phyloP scores from a whole-genome alignment of 352 stramenopile species.

The Globisporangium takayamanum region DNA sequence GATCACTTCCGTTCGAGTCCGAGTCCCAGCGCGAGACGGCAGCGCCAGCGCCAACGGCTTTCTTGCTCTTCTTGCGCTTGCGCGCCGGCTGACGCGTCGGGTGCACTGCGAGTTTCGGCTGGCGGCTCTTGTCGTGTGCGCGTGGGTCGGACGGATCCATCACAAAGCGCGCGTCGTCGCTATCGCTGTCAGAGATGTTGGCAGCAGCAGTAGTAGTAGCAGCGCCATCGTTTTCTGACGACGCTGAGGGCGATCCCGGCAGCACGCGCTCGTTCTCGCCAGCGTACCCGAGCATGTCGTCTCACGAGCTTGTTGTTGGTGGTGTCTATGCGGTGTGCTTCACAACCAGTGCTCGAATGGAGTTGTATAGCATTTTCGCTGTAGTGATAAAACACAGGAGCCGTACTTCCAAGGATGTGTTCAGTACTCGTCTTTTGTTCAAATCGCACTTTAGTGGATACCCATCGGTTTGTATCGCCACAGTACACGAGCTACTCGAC shows the following conservation, averaged over 20 bases:
- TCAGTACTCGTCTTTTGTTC: too few species aligned
- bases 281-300: conserved; percentile 27
- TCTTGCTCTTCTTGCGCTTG: conserved; percentile 18
- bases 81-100: conserved; percentile 17
- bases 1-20: conserved; percentile 17
- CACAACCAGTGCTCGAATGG: conserved; percentile 5
- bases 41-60: conserved; percentile 1
- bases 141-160: conserved; percentile 76
- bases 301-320: not conserved
- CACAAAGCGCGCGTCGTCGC: conserved; percentile 40
- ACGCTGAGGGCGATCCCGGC: conserved; percentile 21
- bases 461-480: not conserved
- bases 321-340: not conserved
- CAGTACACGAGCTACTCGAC: not conserved
- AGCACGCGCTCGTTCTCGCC: conserved; percentile 23
- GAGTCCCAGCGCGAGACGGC: conserved; percentile 52
- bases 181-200: conserved; percentile 21
- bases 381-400: too few species aligned
- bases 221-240: conserved; percentile 17
- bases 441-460: conserved; percentile 8
- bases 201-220: not conserved
- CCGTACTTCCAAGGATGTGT: too few species aligned
- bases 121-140: conserved; percentile 32
- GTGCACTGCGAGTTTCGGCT: conserved; percentile 21
- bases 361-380: too few species aligned